A percentile compares a stretch with the other conserved stretches of the same genome.
These are phyloP conservation scores for Graphilbum ipis-grandicollis DNA, from an alignment of 2,329 filamentous ascomycete species.

Conservation along the genomic window DNA sequence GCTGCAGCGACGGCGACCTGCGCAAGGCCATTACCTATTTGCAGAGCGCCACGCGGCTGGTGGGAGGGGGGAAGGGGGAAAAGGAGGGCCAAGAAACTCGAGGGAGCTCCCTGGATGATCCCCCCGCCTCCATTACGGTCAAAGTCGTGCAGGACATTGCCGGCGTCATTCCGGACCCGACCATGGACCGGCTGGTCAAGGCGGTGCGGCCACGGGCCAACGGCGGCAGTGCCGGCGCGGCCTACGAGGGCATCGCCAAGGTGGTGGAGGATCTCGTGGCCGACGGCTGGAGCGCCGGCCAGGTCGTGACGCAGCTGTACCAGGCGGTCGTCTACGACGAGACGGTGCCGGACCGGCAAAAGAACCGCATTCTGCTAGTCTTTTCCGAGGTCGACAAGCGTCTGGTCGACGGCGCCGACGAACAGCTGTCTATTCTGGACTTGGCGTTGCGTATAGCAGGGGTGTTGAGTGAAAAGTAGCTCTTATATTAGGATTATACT, in stretches of 20 bases:
- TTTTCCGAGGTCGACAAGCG: conserved; percentile 95
- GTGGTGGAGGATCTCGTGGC: conserved; percentile 83
- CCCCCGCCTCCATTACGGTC: conserved; percentile 48
- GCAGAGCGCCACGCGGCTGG: conserved; percentile 81
- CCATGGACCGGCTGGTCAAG: conserved; percentile 51
- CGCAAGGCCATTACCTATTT: conserved; percentile 91
- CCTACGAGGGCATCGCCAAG: conserved; percentile 58
- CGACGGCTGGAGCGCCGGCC: conserved; percentile 90
- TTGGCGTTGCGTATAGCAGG: conserved; percentile 64
- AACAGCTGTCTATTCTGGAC: conserved; percentile 83
- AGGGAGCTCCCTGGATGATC: conserved; percentile 38
- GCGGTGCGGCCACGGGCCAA: conserved; percentile 50
- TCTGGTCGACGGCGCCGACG: conserved; percentile 83
- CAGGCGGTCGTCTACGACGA: conserved; percentile 73
- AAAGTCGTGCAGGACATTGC: conserved; percentile 86
- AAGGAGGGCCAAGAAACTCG: background rate
- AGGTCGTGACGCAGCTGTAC: conserved; percentile 69
- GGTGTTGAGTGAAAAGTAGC: conserved; percentile 35
- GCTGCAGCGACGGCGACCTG: conserved; percentile 83
- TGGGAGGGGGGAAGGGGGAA: conserved; percentile 43
- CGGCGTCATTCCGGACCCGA: conserved; percentile 67
- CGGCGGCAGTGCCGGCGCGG: conserved; percentile 27
- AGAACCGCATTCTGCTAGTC: conserved; percentile 73
- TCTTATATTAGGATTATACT: no score
- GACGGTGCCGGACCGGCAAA: conserved; percentile 64